Conservation (phyloP, 1,139 yeast species). For the Taphrina pruni region DNA sequence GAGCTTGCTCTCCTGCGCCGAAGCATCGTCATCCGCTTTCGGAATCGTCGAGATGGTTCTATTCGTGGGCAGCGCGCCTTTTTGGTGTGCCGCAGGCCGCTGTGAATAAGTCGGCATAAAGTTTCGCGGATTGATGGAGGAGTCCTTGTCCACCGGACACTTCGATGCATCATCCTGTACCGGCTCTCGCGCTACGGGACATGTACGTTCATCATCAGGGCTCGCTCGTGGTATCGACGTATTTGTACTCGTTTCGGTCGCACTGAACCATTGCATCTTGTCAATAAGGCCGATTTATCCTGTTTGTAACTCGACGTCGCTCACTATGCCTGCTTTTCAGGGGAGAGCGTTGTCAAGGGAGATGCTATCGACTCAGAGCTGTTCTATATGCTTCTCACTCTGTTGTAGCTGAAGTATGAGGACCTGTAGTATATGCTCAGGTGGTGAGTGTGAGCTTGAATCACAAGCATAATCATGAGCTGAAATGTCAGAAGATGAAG, state of each 20-base stretch:
- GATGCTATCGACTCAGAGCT: no score
- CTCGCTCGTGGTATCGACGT: not conserved
- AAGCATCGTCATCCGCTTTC: slow-evolving; percentile 27
- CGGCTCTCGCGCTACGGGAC: slow-evolving; percentile 34
- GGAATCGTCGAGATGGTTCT: slow-evolving; percentile 41
- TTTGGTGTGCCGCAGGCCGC: slow-evolving; percentile 14
- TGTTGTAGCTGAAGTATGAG: no score
- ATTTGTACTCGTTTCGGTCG: no score
- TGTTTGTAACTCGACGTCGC: no score
- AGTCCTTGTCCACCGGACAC: slow-evolving; percentile 34
- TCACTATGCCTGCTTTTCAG: no score
- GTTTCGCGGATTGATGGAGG: slow-evolving; percentile 33
- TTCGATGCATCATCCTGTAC: slow-evolving; percentile 4
- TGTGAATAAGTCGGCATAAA: slow-evolving; percentile 32
- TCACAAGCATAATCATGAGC: no score
- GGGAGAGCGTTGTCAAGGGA: no score
- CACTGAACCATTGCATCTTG: slow-evolving; percentile 14
- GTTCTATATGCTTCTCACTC: no score
- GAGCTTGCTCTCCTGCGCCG: slow-evolving; percentile 12
- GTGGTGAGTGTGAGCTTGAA: no score
- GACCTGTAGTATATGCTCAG: no score
- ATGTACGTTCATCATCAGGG: slow-evolving; percentile 30
- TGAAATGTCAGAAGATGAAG: no score
- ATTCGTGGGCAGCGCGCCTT: slow-evolving; percentile 32
- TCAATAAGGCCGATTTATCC: no score